Evolutionary conservation across 2,329 filamentous ascomycete genomes (phyloP).

Genomic region (Fusarium fracticaudum): DNA sequence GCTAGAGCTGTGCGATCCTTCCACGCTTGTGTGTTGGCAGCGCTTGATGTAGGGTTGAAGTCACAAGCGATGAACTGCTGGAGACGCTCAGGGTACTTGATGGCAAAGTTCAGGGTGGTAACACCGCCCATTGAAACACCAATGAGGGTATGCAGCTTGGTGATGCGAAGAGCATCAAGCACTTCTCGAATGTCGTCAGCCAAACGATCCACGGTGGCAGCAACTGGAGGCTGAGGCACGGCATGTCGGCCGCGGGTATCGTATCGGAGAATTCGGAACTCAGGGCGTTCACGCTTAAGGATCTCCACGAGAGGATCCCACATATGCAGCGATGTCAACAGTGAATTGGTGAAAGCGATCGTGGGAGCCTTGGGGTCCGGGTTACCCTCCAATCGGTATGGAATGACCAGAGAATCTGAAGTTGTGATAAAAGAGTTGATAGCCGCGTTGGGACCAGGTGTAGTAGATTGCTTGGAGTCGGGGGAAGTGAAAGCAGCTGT

Average conservation of each 20-base stretch:
- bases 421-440: conserved; percentile 76
- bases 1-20: conserved; percentile 77
- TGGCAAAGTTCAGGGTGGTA: conserved; percentile 77
- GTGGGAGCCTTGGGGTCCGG: conserved; percentile 72
- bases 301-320: conserved; percentile 78
- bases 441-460: conserved; percentile 59
- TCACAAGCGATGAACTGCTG: conserved; percentile 76
- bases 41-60: conserved; percentile 77
- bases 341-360: conserved; percentile 81
- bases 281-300: conserved; percentile 67
- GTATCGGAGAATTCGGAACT: conserved; percentile 80
- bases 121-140: conserved; percentile 86
- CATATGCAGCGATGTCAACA: conserved; percentile 81
- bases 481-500: conserved; percentile 62
- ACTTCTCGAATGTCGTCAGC: conserved; percentile 73
- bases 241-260: conserved; percentile 75
- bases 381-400: conserved; percentile 81
- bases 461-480: conserved; percentile 65
- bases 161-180: conserved; percentile 75
- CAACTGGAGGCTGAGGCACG: conserved; percentile 57
- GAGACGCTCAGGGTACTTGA: conserved; percentile 70
- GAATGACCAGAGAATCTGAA: conserved; percentile 72
- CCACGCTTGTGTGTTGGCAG: conserved; percentile 82
- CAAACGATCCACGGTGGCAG: conserved; percentile 71
- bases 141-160: conserved; percentile 71